phyloP scores from a whole-genome alignment of 768 basidiomycete genomes.

The Chiua virens region DNA sequence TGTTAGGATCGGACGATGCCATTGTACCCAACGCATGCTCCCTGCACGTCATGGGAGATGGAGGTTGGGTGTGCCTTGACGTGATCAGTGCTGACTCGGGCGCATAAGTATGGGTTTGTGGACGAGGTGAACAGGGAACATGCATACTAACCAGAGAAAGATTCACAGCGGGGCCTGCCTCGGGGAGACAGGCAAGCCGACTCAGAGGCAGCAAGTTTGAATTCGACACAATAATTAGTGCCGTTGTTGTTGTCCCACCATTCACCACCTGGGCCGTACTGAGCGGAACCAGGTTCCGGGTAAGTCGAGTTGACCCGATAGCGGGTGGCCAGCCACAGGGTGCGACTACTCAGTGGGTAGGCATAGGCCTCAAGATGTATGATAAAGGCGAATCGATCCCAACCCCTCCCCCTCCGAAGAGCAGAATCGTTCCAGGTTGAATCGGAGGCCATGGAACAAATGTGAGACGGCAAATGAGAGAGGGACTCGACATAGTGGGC shows the following conservation, averaged over 20 bases:
- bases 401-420: slow-evolving; percentile 22
- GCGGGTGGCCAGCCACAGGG: slow-evolving; percentile 62
- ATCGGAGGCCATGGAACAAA: slow-evolving; percentile 5
- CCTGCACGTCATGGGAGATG: slow-evolving; percentile 3
- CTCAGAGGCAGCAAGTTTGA: slow-evolving; percentile 39
- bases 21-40: slow-evolving; percentile 13
- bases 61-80: background rate
- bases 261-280: slow-evolving; percentile 56
- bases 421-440: background rate
- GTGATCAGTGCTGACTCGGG: slow-evolving; percentile 5
- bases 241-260: slow-evolving; percentile 94
- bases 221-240: slow-evolving; percentile 74
- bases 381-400: slow-evolving; percentile 62
- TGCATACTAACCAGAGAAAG: slow-evolving; percentile 22
- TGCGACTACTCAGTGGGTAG: slow-evolving; percentile 45
- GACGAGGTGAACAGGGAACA: background rate
- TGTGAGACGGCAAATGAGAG: slow-evolving; percentile 32
- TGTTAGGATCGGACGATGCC: background rate
- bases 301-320: slow-evolving; percentile 34
- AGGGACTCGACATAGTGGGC: slow-evolving; percentile 46
- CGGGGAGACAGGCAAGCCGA: background rate
- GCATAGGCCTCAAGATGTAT: slow-evolving; percentile 75
- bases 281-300: slow-evolving; percentile 13
- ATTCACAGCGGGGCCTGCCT: slow-evolving; percentile 20
- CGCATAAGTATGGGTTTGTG: slow-evolving; percentile 1